A percentile compares a stretch with the other conserved stretches of the same genome.
Conservation (phyloP, 495 filamentous ascomycete species). For the Beverwykella pulmonaria region DNA sequence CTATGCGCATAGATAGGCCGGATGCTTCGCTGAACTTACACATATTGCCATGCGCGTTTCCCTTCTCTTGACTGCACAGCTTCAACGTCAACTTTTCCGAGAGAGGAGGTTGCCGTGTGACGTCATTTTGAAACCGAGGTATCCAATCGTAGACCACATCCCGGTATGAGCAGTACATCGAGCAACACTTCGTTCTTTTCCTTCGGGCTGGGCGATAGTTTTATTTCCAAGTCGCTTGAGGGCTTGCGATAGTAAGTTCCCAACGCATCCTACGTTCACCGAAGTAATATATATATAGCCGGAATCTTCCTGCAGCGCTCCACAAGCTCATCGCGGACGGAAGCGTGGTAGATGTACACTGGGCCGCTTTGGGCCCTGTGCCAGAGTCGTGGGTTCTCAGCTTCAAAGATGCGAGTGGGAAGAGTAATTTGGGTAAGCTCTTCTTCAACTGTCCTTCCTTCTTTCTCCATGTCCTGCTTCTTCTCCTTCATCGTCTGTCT, state of each 20-base stretch:
- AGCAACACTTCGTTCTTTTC: constrained; percentile 27
- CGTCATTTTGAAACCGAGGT: constrained; percentile 8
- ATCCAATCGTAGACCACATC: not conserved
- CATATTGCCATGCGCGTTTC: not conserved
- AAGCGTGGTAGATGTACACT: constrained; percentile 22
- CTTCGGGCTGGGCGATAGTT: constrained; percentile 34
- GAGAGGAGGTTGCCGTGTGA: too few relatives aligned
- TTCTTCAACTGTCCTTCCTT: not conserved
- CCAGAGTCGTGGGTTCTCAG: constrained; percentile 33
- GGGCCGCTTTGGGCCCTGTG: constrained; percentile 28
- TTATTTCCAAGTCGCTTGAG: constrained; percentile 25
- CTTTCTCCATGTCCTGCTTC: not conserved
- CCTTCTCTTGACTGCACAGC: not conserved
- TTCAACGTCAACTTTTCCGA: not conserved
- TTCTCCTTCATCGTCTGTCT: not conserved
- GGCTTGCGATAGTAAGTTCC: constrained; percentile 30
- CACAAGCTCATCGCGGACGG: constrained; percentile 17
- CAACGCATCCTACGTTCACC: not conserved
- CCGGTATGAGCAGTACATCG: constrained; percentile 24
- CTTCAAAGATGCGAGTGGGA: constrained; percentile 18
- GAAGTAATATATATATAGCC: constrained; percentile 10
- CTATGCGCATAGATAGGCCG: not conserved
- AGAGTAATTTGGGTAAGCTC: constrained; percentile 21
- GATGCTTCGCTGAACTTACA: not conserved
- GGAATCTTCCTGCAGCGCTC: constrained; percentile 21